Evolutionary conservation across 345 rosid genomes (phyloP).

Genomic region (Murraya koenigii): DNA sequence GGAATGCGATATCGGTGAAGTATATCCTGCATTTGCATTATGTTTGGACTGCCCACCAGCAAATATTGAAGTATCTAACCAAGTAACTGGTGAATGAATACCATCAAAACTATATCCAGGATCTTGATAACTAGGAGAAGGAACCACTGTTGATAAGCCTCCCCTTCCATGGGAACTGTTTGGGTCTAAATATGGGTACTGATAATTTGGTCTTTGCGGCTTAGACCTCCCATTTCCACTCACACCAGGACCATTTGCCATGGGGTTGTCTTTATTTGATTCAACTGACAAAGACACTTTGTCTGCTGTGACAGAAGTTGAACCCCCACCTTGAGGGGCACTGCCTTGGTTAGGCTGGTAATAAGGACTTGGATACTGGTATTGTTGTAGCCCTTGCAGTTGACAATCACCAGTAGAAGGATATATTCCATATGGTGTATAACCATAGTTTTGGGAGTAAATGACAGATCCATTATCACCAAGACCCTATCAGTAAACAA

Average conservation of each 20-base stretch:
- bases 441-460: conserved; percentile 41
- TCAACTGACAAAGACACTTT: conserved; percentile 32
- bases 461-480: conserved; percentile 40
- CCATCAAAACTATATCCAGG: conserved; percentile 48
- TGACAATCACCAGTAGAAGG: conserved; percentile 39
- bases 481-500: conserved; percentile 33
- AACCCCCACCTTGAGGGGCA: conserved; percentile 26
- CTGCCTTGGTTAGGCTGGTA: conserved; percentile 24
- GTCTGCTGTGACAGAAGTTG: conserved; percentile 23
- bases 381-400: conserved; percentile 40
- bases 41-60: conserved; percentile 27
- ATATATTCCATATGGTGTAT: conserved; percentile 46
- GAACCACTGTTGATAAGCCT: conserved; percentile 30
- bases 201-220: conserved; percentile 39
- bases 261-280: conserved; percentile 26
- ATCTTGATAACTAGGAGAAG: conserved; percentile 41
- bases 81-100: conserved; percentile 30
- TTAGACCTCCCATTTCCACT: conserved; percentile 37
- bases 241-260: conserved; percentile 30
- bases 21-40: conserved; percentile 25
- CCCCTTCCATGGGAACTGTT: conserved; percentile 41
- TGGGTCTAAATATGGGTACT: conserved; percentile 33
- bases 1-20: conserved; percentile 24
- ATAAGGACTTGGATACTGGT: conserved; percentile 51
- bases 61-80: conserved; percentile 34